A percentile compares a stretch with the other conserved stretches of the same genome.
phyloP scores from a whole-genome alignment of 345 rosid genomes.

The Pistacia atlantica region DNA sequence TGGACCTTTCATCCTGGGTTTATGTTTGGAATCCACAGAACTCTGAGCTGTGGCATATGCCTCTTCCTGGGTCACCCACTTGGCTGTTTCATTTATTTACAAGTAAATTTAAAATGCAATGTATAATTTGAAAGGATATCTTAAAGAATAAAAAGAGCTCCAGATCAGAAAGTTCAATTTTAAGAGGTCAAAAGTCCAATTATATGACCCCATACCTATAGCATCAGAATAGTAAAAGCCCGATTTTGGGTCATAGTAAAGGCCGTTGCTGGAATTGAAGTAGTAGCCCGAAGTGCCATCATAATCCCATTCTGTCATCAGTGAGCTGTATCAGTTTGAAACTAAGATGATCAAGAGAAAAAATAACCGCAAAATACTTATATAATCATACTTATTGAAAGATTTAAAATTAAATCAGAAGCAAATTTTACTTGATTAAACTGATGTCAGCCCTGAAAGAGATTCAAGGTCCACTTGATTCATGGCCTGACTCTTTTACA shows the following conservation, averaged over 20 bases:
- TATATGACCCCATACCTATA: slow-evolving; percentile 50
- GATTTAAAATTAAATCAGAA: neutral
- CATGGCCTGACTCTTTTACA: slow-evolving; percentile 20
- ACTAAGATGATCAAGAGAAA: slow-evolving; percentile 25
- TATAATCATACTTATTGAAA: neutral
- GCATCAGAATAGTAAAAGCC: slow-evolving; percentile 86
- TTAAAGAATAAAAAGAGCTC: neutral
- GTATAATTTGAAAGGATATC: slow-evolving; percentile 13
- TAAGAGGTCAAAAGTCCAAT: no score
- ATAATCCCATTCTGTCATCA: slow-evolving; percentile 71
- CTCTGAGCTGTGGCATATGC: slow-evolving; percentile 55
- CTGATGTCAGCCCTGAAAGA: slow-evolving; percentile 33
- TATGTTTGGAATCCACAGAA: slow-evolving; percentile 40
- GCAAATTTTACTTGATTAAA: slow-evolving; percentile 6
- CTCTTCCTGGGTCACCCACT: slow-evolving; percentile 85
- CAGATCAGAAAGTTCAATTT: neutral
- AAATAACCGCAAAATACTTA: neutral
- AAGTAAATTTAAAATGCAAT: slow-evolving; percentile 21
- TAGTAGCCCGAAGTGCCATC: slow-evolving; percentile 75
- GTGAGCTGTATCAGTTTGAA: slow-evolving; percentile 39
- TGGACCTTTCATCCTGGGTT: slow-evolving; percentile 45
- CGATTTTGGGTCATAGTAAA: slow-evolving; percentile 77
- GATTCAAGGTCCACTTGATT: slow-evolving; percentile 27
- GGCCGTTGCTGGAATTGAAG: slow-evolving; percentile 53
- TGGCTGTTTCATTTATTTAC: slow-evolving; percentile 59